phyloP scores from a whole-genome alignment of 2,329 filamentous ascomycete species.

The Aspergillus unguis region DNA sequence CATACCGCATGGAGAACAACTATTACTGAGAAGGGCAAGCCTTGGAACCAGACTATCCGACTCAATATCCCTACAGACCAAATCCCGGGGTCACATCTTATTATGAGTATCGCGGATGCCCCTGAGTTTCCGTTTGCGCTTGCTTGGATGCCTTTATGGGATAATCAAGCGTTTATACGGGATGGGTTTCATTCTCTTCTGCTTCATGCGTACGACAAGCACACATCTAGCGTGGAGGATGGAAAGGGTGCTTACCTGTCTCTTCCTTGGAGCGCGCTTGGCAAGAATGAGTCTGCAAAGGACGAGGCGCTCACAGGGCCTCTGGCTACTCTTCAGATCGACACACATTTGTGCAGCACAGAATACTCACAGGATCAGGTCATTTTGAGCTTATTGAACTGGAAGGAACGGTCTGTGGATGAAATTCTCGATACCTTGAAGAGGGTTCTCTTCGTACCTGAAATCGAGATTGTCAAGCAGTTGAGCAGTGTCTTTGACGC shows the following conservation, averaged over 20 bases:
- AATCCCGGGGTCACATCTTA: slow-evolving; percentile 77
- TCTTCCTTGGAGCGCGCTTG: slow-evolving; percentile 72
- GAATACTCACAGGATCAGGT: slow-evolving; percentile 89
- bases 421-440: slow-evolving; percentile 72
- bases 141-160: slow-evolving; percentile 91
- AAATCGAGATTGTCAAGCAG: slow-evolving; percentile 96
- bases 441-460: slow-evolving; percentile 86
- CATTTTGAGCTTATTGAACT: slow-evolving; percentile 77
- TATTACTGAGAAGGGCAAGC: slow-evolving; percentile 71
- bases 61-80: slow-evolving; percentile 75
- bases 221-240: slow-evolving; percentile 67
- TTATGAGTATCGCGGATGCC: slow-evolving; percentile 84
- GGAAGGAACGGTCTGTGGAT: slow-evolving; percentile 71
- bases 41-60: slow-evolving; percentile 85
- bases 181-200: slow-evolving; percentile 79
- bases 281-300: slow-evolving; percentile 64
- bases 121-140: slow-evolving; percentile 87
- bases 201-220: slow-evolving; percentile 88
- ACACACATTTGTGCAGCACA: slow-evolving; percentile 91
- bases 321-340: slow-evolving; percentile 72
- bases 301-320: slow-evolving; percentile 73
- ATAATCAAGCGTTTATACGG: slow-evolving; percentile 80
- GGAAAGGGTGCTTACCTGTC: slow-evolving; percentile 85
- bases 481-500: slow-evolving; percentile 84
- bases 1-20: slow-evolving; percentile 86